These are phyloP conservation scores for Lycium ferocissimum DNA, from an alignment of 257 asterid species.

Conservation along the genomic window DNA sequence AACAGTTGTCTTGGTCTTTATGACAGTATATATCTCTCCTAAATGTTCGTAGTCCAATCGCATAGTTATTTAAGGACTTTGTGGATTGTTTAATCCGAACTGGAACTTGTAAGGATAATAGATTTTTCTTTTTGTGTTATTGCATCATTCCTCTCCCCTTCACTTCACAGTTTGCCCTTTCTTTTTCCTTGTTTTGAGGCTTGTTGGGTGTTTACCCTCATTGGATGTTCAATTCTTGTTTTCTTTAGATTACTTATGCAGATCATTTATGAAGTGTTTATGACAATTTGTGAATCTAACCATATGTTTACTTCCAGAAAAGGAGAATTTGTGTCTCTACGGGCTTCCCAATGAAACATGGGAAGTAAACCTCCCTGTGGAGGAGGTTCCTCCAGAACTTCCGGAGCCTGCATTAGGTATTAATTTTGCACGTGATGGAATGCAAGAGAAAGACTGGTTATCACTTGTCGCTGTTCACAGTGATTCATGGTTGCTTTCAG, in stretches of 20 bases:
- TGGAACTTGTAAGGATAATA: not conserved
- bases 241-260: not conserved
- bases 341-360: conserved; percentile 88
- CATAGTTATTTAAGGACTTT: not conserved
- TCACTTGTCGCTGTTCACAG: conserved; percentile 92
- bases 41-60: not conserved
- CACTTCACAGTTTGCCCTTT: not conserved
- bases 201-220: not conserved
- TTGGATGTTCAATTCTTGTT: not conserved
- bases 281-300: not conserved
- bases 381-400: conserved; percentile 97
- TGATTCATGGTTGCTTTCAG: conserved; percentile 95
- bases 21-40: not conserved
- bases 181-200: not conserved
- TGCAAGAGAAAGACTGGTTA: conserved; percentile 89
- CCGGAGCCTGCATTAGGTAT: conserved; percentile 97
- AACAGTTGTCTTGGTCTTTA: not conserved
- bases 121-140: not conserved
- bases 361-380: conserved; percentile 95
- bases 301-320: conserved; percentile 51
- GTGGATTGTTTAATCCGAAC: not conserved
- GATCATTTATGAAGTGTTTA: conserved; percentile 3
- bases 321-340: conserved; percentile 90
- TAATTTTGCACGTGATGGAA: conserved; percentile 94
- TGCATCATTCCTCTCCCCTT: not conserved